A percentile compares a stretch with the other conserved stretches of the same genome.
Evolutionary conservation across 345 rosid genomes (phyloP).

Genomic region (Capsella bursapastoris): DNA sequence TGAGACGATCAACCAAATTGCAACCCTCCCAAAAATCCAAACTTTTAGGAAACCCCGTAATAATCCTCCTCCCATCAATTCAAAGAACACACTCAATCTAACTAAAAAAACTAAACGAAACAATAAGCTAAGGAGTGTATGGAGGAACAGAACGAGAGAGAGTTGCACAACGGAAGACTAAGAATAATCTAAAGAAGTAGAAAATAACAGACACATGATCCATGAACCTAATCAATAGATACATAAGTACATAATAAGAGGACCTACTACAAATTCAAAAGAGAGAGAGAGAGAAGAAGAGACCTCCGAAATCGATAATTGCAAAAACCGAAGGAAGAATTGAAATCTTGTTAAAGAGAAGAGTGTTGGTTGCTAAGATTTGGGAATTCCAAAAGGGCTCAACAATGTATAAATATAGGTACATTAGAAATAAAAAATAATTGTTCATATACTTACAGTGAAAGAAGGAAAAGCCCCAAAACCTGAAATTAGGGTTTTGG

Average conservation of each 20-base stretch:
- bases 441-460: neutral
- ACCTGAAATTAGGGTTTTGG: slow-evolving; percentile 45
- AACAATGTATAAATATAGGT: neutral
- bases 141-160: neutral
- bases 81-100: slow-evolving; percentile 23
- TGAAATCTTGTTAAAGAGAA: neutral
- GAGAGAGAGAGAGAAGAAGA: neutral
- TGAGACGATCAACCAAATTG: slow-evolving; percentile 3
- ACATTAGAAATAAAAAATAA: too few relatives aligned
- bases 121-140: neutral
- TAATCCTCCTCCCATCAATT: neutral
- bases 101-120: neutral
- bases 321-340: slow-evolving; percentile 19
- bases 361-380: neutral
- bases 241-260: neutral
- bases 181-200: neutral
- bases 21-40: slow-evolving; percentile 23
- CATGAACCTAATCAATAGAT: neutral
- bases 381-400: slow-evolving; percentile 18
- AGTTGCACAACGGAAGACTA: neutral
- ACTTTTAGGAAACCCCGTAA: neutral
- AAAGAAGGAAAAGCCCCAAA: slow-evolving; percentile 22
- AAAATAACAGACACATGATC: neutral
- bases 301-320: neutral
- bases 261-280: neutral